Conservation (phyloP, 2,329 filamentous ascomycete genomes). For the Bertia moriformis region DNA sequence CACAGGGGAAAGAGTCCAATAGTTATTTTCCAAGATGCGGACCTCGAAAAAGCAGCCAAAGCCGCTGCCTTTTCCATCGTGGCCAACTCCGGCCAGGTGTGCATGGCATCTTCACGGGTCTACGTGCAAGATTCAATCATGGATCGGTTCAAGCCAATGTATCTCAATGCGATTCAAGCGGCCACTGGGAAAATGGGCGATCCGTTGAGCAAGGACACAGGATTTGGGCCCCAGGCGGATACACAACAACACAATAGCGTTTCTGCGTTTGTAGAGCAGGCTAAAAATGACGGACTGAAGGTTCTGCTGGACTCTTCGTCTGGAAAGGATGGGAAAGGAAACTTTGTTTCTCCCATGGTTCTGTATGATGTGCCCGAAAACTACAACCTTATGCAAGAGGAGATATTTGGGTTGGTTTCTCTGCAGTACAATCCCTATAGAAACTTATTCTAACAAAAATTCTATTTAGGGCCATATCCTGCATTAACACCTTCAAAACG, state of each 20-base stretch:
- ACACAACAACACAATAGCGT: slow-evolving; percentile 29
- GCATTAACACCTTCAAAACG: slow-evolving; percentile 34
- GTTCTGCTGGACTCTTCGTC: slow-evolving; percentile 18
- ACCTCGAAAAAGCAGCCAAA: slow-evolving; percentile 41
- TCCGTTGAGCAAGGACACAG: slow-evolving; percentile 39
- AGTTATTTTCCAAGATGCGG: slow-evolving; percentile 49
- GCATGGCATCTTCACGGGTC: slow-evolving; percentile 59
- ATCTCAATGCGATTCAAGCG: slow-evolving; percentile 43
- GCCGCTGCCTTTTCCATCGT: slow-evolving; percentile 33
- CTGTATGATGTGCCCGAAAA: slow-evolving; percentile 25
- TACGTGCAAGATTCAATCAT: slow-evolving; percentile 51
- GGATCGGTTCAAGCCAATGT: slow-evolving; percentile 38
- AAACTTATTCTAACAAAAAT: neutral
- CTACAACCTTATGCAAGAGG: slow-evolving; percentile 30
- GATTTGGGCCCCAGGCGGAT: slow-evolving; percentile 41
- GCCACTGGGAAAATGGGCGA: slow-evolving; percentile 40
- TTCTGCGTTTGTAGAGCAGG: slow-evolving; percentile 24
- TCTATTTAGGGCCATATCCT: neutral
- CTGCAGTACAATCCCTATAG: slow-evolving; percentile 11
- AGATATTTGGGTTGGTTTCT: slow-evolving; percentile 43
- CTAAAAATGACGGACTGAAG: slow-evolving; percentile 17
- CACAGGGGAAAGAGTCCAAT: slow-evolving; percentile 55
- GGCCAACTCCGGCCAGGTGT: slow-evolving; percentile 61
- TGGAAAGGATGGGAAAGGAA: slow-evolving; percentile 18
- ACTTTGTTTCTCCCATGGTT: slow-evolving; percentile 27